A percentile compares a stretch with the other conserved stretches of the same genome.
phyloP scores from a whole-genome alignment of 2,329 filamentous ascomycete species.

The Chrysosporium keratinophilum region DNA sequence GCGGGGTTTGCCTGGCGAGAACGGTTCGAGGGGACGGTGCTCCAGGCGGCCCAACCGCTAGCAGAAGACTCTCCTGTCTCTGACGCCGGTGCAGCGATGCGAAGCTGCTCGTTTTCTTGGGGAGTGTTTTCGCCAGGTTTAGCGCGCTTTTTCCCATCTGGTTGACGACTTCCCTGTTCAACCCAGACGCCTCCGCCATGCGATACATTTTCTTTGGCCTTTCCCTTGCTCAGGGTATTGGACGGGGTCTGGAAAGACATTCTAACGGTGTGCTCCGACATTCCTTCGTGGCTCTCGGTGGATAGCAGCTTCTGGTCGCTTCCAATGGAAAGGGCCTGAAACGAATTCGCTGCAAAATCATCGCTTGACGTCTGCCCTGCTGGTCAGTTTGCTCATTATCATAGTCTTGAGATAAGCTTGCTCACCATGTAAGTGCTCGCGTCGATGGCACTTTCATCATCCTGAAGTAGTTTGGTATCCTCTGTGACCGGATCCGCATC shows the following conservation, averaged over 20 bases:
- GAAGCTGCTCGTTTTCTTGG: conserved; percentile 18
- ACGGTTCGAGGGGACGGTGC: conserved; percentile 1
- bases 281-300: background rate
- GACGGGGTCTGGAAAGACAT: background rate
- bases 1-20: background rate
- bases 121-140: background rate
- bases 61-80: conserved; percentile 13
- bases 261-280: conserved; percentile 5
- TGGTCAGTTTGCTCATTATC: background rate
- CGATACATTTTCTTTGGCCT: conserved; percentile 14
- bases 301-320: background rate
- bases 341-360: background rate
- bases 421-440: conserved; percentile 4
- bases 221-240: background rate
- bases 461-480: conserved; percentile 21
- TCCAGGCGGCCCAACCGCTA: conserved; percentile 17
- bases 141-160: background rate
- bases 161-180: conserved; percentile 10
- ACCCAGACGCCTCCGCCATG: conserved; percentile 18
- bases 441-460: conserved; percentile 13
- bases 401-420: background rate
- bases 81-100: conserved; percentile 10
- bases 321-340: conserved; percentile 6
- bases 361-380: conserved; percentile 4
- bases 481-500: conserved; percentile 28